These are phyloP conservation scores for Globisporangium cylindrosporum DNA, from an alignment of 352 stramenopile genomes.

Conservation along the genomic window DNA sequence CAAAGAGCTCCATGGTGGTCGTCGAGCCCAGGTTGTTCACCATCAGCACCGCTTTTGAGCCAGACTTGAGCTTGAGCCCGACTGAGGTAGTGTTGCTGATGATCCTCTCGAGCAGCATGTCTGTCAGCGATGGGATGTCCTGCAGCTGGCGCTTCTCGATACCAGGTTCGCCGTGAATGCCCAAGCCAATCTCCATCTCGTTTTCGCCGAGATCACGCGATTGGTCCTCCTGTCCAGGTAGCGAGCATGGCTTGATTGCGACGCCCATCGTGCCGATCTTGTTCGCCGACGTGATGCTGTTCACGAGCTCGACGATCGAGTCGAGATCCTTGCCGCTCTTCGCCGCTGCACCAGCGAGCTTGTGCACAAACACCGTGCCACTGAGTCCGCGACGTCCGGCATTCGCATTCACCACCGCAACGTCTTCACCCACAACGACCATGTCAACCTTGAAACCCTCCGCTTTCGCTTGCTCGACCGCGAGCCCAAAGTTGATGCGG, in stretches of 20 bases:
- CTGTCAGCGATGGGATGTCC: conserved; percentile 44
- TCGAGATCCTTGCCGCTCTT: conserved; percentile 77
- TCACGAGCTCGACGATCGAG: conserved; percentile 62
- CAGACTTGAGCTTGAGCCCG: conserved; percentile 36
- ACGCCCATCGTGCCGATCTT: conserved; percentile 94
- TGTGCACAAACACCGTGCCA: conserved; percentile 97
- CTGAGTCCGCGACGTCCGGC: conserved; percentile 95
- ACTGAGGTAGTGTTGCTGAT: conserved; percentile 31
- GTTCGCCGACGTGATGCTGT: conserved; percentile 44
- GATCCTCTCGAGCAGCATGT: conserved; percentile 57
- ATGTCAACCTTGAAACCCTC: conserved; percentile 91
- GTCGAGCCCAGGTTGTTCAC: conserved; percentile 97
- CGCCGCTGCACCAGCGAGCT: conserved; percentile 92
- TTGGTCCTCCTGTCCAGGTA: conserved; percentile 84
- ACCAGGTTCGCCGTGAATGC: conserved; percentile 94
- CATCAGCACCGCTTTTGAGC: conserved; percentile 73
- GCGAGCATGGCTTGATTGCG: conserved; percentile 92
- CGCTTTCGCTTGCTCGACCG: conserved; percentile 93
- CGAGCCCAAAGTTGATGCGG: conserved; percentile 98
- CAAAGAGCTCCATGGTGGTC: conserved; percentile 95
- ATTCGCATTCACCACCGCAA: conserved; percentile 90
- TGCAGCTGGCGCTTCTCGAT: conserved; percentile 60
- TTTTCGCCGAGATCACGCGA: conserved; percentile 58
- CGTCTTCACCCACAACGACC: conserved; percentile 96
- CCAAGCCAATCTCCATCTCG: conserved; percentile 93